phyloP scores from a whole-genome alignment of 257 asterid species.

The Solanum corneliomulleri region DNA sequence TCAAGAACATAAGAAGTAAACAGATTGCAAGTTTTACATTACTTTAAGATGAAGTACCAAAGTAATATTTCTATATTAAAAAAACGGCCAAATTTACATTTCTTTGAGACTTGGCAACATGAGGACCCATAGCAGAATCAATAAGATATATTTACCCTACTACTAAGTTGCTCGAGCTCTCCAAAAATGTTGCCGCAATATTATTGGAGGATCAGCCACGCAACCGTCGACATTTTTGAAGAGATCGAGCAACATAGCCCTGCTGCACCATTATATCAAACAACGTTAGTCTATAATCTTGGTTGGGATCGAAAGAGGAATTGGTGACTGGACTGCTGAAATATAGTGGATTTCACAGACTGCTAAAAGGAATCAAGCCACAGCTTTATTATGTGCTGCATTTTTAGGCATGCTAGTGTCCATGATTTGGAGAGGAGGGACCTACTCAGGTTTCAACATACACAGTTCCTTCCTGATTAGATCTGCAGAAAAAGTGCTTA shows the following conservation, averaged over 20 bases:
- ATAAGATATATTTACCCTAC: background rate
- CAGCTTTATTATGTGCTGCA: background rate
- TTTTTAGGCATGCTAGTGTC: background rate
- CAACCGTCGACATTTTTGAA: background rate
- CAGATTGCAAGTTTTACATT: background rate
- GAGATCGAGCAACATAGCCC: background rate
- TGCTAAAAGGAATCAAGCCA: background rate
- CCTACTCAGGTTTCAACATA: background rate
- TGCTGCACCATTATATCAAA: background rate
- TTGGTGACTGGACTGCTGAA: background rate
- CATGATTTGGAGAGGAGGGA: background rate
- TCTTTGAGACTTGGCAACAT: background rate
- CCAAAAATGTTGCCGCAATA: background rate
- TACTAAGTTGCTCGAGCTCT: background rate
- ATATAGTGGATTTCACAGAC: background rate
- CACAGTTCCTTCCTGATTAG: background rate
- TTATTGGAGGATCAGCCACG: background rate
- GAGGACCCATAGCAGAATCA: background rate
- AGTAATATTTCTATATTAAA: background rate
- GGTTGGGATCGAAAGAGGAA: background rate
- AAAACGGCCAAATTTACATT: background rate
- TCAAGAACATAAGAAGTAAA: background rate
- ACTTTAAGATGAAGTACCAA: background rate
- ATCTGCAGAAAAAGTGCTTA: background rate
- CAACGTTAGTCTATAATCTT: background rate